Conservation (phyloP, 306 rosid species). For the Quercus suber region DNA sequence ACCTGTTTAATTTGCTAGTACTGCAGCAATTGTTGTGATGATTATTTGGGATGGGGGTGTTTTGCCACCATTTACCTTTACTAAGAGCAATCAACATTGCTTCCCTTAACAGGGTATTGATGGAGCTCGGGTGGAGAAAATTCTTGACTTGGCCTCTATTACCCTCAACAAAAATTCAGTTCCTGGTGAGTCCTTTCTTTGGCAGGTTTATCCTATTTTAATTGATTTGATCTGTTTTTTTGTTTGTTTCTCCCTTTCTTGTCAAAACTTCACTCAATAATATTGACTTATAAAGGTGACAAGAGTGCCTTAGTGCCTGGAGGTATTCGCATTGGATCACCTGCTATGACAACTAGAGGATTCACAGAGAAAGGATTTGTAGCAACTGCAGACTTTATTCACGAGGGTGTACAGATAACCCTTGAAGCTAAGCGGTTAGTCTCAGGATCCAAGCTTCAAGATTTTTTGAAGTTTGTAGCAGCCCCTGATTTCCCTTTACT, state of each 20-base stretch:
- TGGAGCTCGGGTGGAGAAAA: constrained; percentile 96
- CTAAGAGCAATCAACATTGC: constrained; percentile 19
- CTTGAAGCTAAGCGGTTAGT: constrained; percentile 59
- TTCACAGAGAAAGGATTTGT: constrained; percentile 68
- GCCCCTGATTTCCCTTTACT: constrained; percentile 61
- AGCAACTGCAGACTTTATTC: constrained; percentile 67
- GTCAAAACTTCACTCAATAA: constrained; percentile 5
- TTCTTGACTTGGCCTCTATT: constrained; percentile 87
- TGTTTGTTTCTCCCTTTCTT: constrained; percentile 7
- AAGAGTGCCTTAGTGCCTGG: constrained; percentile 89
- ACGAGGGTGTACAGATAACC: constrained; percentile 78
- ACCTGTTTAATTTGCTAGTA: too few species aligned
- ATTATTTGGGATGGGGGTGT: not conserved
- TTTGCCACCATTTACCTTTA: not conserved
- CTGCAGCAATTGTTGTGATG: too few species aligned
- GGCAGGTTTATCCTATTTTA: not conserved
- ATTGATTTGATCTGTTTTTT: not conserved
- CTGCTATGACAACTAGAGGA: constrained; percentile 98
- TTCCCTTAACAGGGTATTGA: constrained; percentile 62
- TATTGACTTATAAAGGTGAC: constrained; percentile 52
- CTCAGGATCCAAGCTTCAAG: constrained; percentile 81
- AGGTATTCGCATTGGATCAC: constrained; percentile 95
- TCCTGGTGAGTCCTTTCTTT: constrained; percentile 54
- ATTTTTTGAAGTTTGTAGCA: constrained; percentile 58
- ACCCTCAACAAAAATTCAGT: constrained; percentile 95